Base-by-base conservation (phyloP, 2,329 filamentous ascomycete genomes). In the Hawksworthiomyces lignivorus region DNA sequence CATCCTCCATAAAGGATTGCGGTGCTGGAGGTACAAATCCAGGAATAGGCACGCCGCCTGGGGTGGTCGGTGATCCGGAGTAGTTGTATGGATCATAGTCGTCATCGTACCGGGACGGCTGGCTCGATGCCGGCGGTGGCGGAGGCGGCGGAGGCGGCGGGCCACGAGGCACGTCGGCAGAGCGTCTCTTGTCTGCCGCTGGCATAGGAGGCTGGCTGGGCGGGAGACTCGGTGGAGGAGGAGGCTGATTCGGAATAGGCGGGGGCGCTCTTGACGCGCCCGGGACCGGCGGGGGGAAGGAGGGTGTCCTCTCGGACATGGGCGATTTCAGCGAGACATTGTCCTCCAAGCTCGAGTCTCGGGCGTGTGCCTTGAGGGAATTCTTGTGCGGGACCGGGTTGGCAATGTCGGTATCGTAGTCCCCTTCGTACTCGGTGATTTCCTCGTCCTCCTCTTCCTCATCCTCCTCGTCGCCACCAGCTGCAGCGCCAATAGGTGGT, bases 371-470 rank as follows among this genome's bases (percentile, higher is more conserved):
- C 60, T 90, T 94, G 47, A 97, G 63, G 1, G 90, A 89, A 64
- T 95, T 90, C 62, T 94, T 96, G 62, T 95, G 87, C 43, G 85
- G 87, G n/a, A 79, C 87, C 9, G 87, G 83, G n/a, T 89, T 87
- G 2, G 84, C 89, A 57, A 97, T 97, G 58, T 97, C 92, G 7
- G 92, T 97, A 54, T 97, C 92, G 58, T 97, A 97, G 57, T 97
- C 92, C 7, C 90, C 92, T 58, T 98, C 92, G 56, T 97, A 97
- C 56, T 96, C 90, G 0, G 87, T 94, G 26, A 87, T 75, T 55
- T 94, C 88, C 45, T 84, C 87, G 45, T 84, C 82, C 20, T 79
- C 81, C 12, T 82, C 81, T 24, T 80, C 80, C 24, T 84, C 82
- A 19, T 65, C 73, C 47, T 67, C 67, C 44, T 65, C 36, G 14